Evolutionary conservation across 345 rosid species (phyloP).

Genomic region (Gynandropsis gynandra): DNA sequence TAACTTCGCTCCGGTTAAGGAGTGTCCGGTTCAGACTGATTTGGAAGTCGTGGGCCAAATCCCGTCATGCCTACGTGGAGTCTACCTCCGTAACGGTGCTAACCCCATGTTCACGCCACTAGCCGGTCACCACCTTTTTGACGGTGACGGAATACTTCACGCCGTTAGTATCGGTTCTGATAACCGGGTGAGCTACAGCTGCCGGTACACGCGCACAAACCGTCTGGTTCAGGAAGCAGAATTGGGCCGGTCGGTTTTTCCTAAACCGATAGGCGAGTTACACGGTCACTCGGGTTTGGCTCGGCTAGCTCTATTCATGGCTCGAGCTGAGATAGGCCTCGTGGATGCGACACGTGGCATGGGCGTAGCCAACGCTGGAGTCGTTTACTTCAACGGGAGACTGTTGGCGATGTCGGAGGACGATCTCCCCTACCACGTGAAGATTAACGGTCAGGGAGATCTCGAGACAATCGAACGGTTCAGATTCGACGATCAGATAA

Average conservation of each 20-base stretch:
- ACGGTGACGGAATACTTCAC: constrained; percentile 88
- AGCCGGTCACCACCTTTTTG: constrained; percentile 69
- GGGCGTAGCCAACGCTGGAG: constrained; percentile 73
- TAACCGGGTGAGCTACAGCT: constrained; percentile 46
- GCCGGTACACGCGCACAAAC: constrained; percentile 58
- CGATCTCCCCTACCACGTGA: constrained; percentile 65
- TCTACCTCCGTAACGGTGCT: constrained; percentile 68
- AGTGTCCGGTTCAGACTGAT: constrained; percentile 48
- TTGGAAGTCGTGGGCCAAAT: constrained; percentile 47
- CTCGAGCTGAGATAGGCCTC: constrained; percentile 46
- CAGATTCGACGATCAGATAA: constrained; percentile 44
- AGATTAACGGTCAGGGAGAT: constrained; percentile 41
- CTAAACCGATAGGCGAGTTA: constrained; percentile 71
- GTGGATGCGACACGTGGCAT: constrained; percentile 47
- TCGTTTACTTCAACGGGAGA: constrained; percentile 53
- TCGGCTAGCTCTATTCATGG: constrained; percentile 45
- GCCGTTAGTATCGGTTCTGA: constrained; percentile 42
- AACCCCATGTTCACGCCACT: constrained; percentile 54
- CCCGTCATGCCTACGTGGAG: constrained; percentile 45
- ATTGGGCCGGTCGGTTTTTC: constrained; percentile 52
- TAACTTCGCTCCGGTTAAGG: constrained; percentile 68
- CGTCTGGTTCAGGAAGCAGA: constrained; percentile 51
- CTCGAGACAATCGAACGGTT: constrained; percentile 53
- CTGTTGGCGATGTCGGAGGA: constrained; percentile 79
- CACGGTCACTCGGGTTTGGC: constrained; percentile 68